phyloP scores from a whole-genome alignment of 2,329 filamentous ascomycete species.

The Ceratocystis albifundus region DNA sequence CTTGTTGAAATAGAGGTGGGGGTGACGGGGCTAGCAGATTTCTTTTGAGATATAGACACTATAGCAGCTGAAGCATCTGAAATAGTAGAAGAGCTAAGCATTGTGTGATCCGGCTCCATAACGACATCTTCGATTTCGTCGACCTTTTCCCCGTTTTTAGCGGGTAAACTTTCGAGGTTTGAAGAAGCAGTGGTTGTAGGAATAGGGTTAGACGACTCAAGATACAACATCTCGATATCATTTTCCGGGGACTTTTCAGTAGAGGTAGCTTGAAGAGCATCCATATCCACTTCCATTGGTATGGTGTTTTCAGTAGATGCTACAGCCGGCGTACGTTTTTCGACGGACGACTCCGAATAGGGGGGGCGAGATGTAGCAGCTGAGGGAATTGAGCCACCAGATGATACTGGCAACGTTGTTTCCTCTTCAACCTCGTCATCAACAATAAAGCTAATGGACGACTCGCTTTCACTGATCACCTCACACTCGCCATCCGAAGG shows the following conservation, averaged over 20 bases:
- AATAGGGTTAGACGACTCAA: background rate
- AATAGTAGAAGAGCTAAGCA: background rate
- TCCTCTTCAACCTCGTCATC: slow-evolving; percentile 27
- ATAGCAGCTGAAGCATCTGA: background rate
- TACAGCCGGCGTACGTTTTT: background rate
- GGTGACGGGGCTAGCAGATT: background rate
- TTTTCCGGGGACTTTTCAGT: background rate
- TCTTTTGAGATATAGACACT: slow-evolving; percentile 4
- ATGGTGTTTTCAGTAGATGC: background rate
- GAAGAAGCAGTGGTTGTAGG: background rate
- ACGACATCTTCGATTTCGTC: slow-evolving; percentile 23
- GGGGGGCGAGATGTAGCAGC: background rate
- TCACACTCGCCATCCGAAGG: slow-evolving; percentile 37
- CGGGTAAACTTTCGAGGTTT: background rate
- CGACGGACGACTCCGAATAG: background rate
- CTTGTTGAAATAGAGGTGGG: slow-evolving; percentile 26
- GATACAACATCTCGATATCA: background rate
- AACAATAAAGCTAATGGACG: slow-evolving; percentile 42
- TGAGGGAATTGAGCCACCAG: background rate
- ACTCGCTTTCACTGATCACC: slow-evolving; percentile 39
- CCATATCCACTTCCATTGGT: background rate
- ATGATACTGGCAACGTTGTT: no score
- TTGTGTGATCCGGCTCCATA: background rate
- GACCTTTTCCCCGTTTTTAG: background rate
- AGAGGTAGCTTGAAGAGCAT: background rate